Conservation (phyloP, 2,329 filamentous ascomycete species). For the Aspergillus chevalieri region DNA sequence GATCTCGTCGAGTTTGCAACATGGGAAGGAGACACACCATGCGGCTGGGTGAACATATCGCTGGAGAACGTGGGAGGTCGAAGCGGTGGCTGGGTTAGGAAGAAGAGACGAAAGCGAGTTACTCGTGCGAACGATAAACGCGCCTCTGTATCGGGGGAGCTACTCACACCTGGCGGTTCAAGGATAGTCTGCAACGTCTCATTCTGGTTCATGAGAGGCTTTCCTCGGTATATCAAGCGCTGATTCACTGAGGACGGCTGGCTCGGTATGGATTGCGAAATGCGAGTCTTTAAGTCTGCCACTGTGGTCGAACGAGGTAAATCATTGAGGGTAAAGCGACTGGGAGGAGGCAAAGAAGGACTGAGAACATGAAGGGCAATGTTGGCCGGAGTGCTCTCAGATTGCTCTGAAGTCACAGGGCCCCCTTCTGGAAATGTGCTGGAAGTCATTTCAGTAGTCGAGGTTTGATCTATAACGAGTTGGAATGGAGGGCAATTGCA, state of each 20-base stretch:
- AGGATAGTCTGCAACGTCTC: conserved; percentile 47
- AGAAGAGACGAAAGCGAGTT: conserved; percentile 12
- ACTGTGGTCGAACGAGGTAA: conserved; percentile 42
- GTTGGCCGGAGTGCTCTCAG: conserved; percentile 3
- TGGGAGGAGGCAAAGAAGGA: conserved; percentile 33
- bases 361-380: conserved; percentile 36
- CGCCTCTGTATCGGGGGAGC: not conserved
- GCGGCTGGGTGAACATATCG: conserved; percentile 86
- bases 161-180: conserved; percentile 45
- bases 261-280: conserved; percentile 45
- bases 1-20: conserved; percentile 82
- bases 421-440: not conserved
- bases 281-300: conserved; percentile 46
- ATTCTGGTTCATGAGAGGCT: conserved; percentile 45
- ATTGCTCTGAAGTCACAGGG: conserved; percentile 1
- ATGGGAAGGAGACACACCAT: conserved; percentile 70
- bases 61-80: conserved; percentile 55
- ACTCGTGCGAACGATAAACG: conserved; percentile 5
- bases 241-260: conserved; percentile 44
- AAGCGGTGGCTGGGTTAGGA: conserved; percentile 25
- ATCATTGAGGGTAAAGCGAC: conserved; percentile 31
- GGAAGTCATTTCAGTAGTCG: not conserved
- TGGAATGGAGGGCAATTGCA: not conserved
- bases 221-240: conserved; percentile 54
- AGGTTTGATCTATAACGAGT: not conserved